Conservation (phyloP, 257 asterid genomes). For the Gentiana dahurica region DNA sequence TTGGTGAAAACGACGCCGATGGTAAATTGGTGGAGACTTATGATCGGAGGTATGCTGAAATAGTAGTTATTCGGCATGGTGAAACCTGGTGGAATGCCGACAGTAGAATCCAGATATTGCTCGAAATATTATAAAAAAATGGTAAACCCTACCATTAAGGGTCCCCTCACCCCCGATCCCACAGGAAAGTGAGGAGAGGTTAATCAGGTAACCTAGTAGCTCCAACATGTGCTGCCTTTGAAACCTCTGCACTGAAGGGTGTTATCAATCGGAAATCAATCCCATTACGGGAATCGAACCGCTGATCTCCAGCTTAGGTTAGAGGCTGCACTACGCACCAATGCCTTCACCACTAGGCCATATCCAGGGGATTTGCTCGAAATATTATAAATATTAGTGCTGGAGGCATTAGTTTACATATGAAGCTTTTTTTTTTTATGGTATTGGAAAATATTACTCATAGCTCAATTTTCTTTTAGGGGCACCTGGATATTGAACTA, state of each 20-base stretch:
- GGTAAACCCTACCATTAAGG: no score
- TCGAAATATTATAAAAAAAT: not conserved
- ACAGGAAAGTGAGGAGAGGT: no score
- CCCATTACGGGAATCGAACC: no score
- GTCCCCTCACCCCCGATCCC: no score
- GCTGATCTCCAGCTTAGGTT: no score
- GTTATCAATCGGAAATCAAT: no score
- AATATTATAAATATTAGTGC: not conserved
- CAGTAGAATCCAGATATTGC: constrained; percentile 59
- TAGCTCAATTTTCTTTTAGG: constrained; percentile 27
- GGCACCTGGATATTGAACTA: constrained; percentile 78
- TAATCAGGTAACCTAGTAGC: no score
- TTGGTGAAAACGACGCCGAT: constrained; percentile 13
- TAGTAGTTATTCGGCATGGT: constrained; percentile 82
- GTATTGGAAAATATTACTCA: not conserved
- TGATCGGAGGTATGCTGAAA: constrained; percentile 40
- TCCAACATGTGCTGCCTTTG: no score
- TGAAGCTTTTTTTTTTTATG: not conserved
- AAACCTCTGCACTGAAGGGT: no score
- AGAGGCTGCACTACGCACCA: no score
- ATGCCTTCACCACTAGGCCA: no score
- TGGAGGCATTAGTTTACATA: not conserved
- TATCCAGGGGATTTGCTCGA: not conserved
- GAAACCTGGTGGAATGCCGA: constrained; percentile 88
- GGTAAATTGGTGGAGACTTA: constrained; percentile 14